Base-by-base conservation (phyloP, 495 filamentous ascomycete genomes). In the Penicillium coprophilum region DNA sequence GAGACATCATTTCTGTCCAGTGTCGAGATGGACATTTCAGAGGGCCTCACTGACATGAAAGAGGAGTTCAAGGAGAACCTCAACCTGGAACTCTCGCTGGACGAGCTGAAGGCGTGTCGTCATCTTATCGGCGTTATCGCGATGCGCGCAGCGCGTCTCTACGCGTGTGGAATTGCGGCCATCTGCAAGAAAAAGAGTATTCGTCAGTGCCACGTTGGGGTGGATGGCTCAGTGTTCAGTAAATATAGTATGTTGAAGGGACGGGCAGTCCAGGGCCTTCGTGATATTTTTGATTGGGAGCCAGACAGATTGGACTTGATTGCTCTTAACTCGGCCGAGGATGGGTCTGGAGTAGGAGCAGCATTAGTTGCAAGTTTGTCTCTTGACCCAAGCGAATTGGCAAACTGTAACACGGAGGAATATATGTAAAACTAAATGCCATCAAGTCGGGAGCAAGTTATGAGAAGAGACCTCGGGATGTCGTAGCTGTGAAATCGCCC, bases 201-300 rank as follows among this genome's bases (percentile, higher is more conserved):
- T 51, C 71, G 80, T 45, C 77, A 80, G 4, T 93, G 89, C 76
- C 90, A 93, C 65, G 91, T 96, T n/a, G 92, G 91, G 49, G 92
- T 93, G 30, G 91, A 97, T 62, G 92, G 92, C 11, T 88, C 87
- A 2, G 89, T 96, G 21, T 96, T 96, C 76, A 93, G 92, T 78
- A 95, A 94, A 67, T 95, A 96, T 70, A 88, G 88, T 6, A 87
- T 91, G 63, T 96, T 97, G 77, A 90, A 93, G 75, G 77, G 81
- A 8, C 86, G 92, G 47, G 90, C 88, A 28, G 87, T 88, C 0
- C 80, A 85, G 55, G 92, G 89, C 36, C 81, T 96, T 9, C 82
- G 90, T 38, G 67, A 73, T 17, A 74, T 72, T 32, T 53, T 71
- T 15, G 68, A 71, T 13, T 71, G 70, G 68, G 58, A 63, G 6